Evolutionary conservation across 1,284 basidiomycete genomes (phyloP).

Genomic region (Trametes hirsuta): DNA sequence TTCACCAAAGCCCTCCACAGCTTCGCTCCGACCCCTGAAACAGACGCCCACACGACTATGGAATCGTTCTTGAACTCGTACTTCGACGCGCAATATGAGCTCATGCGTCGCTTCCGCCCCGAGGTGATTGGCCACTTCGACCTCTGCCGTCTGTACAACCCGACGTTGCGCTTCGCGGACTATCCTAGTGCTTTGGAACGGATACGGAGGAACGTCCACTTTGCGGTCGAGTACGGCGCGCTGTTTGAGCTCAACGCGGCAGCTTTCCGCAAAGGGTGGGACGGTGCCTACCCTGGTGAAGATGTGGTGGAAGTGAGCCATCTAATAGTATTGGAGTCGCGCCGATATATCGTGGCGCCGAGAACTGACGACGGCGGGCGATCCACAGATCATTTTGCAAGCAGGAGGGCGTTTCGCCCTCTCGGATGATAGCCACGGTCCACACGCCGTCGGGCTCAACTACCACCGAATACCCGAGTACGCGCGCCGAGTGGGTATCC

Average conservation of each 20-base stretch:
- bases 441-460: conserved; percentile 87
- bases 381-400: conserved; percentile 66
- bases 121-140: conserved; percentile 96
- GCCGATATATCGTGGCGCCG: not conserved
- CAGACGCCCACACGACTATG: conserved; percentile 26
- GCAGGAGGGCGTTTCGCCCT: conserved; percentile 78
- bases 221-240: conserved; percentile 83
- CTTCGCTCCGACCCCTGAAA: conserved; percentile 29
- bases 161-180: conserved; percentile 54
- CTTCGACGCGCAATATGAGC: conserved; percentile 80
- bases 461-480: conserved; percentile 75
- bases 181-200: conserved; percentile 66
- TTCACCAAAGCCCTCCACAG: conserved; percentile 64
- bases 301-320: conserved; percentile 75
- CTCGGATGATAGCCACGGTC: conserved; percentile 96
- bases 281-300: conserved; percentile 78
- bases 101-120: conserved; percentile 75
- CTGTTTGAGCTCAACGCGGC: conserved; percentile 95
- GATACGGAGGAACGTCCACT: conserved; percentile 77
- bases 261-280: conserved; percentile 92
- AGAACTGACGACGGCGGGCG: not conserved
- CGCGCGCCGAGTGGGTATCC: conserved; percentile 60
- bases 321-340: too few species aligned
- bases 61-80: conserved; percentile 68
- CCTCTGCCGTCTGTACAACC: conserved; percentile 82